Conservation (phyloP, 2,329 filamentous ascomycete genomes). For the Aspergillus oerlinghausenensis region DNA sequence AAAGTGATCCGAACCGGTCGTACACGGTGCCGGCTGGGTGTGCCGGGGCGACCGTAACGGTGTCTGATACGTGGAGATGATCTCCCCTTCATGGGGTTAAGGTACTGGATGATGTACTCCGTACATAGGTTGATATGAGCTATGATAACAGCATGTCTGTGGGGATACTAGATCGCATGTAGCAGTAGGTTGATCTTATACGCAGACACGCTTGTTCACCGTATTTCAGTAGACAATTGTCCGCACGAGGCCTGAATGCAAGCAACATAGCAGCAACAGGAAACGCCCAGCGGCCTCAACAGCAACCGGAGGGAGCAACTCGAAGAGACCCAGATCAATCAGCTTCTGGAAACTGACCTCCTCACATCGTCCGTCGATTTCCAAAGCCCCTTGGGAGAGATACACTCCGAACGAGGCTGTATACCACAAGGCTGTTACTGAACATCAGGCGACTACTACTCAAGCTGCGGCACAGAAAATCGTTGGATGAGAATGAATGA, state of each 20-base stretch:
- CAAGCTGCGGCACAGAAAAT: too few species aligned
- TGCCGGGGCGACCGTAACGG: slow-evolving; percentile 25
- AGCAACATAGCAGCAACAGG: slow-evolving; percentile 6
- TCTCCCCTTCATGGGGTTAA: background rate
- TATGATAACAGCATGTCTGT: background rate
- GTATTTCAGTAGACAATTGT: too few species aligned
- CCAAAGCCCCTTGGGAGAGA: slow-evolving; percentile 5
- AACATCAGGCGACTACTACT: too few species aligned
- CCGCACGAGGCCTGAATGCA: slow-evolving; percentile 1
- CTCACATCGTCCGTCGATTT: slow-evolving; percentile 1
- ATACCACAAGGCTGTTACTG: too few species aligned
- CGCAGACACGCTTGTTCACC: too few species aligned
- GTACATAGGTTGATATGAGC: too few species aligned
- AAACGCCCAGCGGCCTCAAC: slow-evolving; percentile 1
- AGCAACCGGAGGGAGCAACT: slow-evolving; percentile 2
- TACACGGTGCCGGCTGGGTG: slow-evolving; percentile 40
- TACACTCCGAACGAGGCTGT: background rate
- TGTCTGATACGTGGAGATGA: slow-evolving; percentile 38
- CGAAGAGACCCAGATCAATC: slow-evolving; percentile 4
- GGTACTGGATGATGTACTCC: background rate
- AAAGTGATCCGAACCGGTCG: slow-evolving; percentile 51
- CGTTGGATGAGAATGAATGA: too few species aligned
- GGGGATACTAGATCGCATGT: too few species aligned
- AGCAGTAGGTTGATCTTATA: too few species aligned
- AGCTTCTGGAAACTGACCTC: slow-evolving; percentile 3